Percentiles rank a stretch among this genome's conserved stretches.
These are phyloP conservation scores for Plasmodiophora brassicae DNA, from an alignment of 208 protist genomes.

Conservation along the genomic window DNA sequence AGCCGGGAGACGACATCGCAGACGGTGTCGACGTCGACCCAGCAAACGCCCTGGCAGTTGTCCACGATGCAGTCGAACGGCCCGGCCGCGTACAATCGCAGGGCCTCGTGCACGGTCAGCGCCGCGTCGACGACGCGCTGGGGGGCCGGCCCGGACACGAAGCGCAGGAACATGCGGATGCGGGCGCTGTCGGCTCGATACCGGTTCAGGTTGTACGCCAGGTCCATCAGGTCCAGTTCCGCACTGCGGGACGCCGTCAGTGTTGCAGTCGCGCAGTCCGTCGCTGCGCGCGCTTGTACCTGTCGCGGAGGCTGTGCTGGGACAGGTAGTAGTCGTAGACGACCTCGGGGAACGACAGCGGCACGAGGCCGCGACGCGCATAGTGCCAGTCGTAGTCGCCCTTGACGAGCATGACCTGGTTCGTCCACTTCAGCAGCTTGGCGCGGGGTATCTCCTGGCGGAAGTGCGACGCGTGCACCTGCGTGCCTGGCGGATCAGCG, in stretches of 20 bases:
- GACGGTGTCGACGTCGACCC: not conserved
- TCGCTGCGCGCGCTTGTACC: no score
- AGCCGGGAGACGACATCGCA: not conserved
- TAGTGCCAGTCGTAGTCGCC: not conserved
- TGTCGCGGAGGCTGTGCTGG: not conserved
- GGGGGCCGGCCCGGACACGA: not conserved
- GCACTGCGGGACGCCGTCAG: no score
- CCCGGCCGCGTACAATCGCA: not conserved
- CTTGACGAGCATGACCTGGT: not conserved
- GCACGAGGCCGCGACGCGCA: not conserved
- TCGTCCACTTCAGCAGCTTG: not conserved
- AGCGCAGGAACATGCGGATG: not conserved
- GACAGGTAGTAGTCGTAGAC: slow-evolving; percentile 32
- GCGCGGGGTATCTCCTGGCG: not conserved
- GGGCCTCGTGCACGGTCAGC: not conserved
- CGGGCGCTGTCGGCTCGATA: not conserved
- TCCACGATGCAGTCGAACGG: not conserved
- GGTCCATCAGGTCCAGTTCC: not conserved
- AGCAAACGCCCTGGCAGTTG: slow-evolving; percentile 20
- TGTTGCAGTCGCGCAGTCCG: no score
- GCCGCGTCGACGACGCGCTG: not conserved
- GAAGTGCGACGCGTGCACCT: not conserved
- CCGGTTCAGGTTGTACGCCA: not conserved
- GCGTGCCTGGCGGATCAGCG: not conserved
- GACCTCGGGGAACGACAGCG: not conserved